phyloP scores from a whole-genome alignment of 805 yeast genomes.

The Saturnispora zaruensis region DNA sequence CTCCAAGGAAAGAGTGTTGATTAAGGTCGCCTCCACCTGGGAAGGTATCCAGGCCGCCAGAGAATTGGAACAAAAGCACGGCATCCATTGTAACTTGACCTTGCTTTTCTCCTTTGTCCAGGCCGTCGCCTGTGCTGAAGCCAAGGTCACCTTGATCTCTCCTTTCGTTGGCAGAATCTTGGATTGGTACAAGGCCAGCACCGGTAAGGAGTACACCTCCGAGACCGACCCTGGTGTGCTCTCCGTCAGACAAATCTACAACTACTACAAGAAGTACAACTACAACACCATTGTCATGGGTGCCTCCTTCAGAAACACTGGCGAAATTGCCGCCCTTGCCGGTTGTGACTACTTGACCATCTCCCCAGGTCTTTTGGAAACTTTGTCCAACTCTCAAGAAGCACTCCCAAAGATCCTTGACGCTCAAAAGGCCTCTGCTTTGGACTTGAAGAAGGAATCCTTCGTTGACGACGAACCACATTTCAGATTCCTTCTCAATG shows the following conservation, averaged over 20 bases:
- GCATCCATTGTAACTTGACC: constrained; percentile 91
- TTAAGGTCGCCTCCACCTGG: constrained; percentile 96
- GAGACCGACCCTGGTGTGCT: constrained; percentile 93
- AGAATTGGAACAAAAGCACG: constrained; percentile 85
- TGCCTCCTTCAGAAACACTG: constrained; percentile 97
- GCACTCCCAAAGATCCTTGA: constrained; percentile 77
- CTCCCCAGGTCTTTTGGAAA: constrained; percentile 86
- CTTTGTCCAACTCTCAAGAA: constrained; percentile 68
- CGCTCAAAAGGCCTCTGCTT: constrained; percentile 49
- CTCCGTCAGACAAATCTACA: constrained; percentile 81
- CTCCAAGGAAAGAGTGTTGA: constrained; percentile 79
- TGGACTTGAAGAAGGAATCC: constrained; percentile 59
- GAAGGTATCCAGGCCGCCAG: constrained; percentile 99
- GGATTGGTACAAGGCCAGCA: constrained; percentile 94
- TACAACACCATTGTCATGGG: constrained; percentile 99
- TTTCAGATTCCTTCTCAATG: constrained; percentile 87
- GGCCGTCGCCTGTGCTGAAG: constrained; percentile 99
- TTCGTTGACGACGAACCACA: constrained; percentile 78
- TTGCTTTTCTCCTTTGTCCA: constrained; percentile 90
- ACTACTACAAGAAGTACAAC: constrained; percentile 95
- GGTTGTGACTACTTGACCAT: constrained; percentile 96
- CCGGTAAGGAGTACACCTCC: constrained; percentile 78
- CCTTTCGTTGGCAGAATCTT: constrained; percentile 99
- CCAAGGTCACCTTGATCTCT: constrained; percentile 88
- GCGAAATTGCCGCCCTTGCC: constrained; percentile 92